Conservation (phyloP, 108 stramenopile species). For the Conticribra weissflogii region DNA sequence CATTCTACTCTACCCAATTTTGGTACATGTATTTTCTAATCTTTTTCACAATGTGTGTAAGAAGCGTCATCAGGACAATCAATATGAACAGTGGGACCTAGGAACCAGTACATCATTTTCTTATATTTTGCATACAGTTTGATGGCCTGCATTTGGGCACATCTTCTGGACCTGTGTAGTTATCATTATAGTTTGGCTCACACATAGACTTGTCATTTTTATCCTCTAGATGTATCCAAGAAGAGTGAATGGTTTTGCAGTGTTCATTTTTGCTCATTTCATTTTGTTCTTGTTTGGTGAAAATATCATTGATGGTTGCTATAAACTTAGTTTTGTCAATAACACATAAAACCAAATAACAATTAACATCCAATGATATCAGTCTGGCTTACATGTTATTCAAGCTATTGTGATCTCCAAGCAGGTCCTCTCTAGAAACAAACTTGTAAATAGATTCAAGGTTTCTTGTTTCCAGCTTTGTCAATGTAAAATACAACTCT, state of each 20-base stretch:
- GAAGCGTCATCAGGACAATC: background rate
- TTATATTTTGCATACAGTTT: conserved; percentile 3
- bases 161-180: background rate
- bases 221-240: background rate
- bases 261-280: background rate
- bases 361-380: background rate
- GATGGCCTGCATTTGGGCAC: conserved; percentile 1
- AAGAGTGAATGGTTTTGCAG: too few species aligned
- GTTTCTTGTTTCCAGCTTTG: background rate
- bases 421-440: background rate
- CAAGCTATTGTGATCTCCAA: background rate
- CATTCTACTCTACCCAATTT: conserved; percentile 13
- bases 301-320: background rate
- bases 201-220: background rate
- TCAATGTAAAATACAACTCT: background rate
- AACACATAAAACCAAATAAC: background rate
- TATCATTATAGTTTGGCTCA: background rate
- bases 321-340: background rate
- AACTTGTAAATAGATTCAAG: background rate
- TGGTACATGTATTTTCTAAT: background rate
- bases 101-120: background rate
- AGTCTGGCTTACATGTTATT: background rate
- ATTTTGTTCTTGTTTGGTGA: background rate
- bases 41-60: background rate
- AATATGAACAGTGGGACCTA: conserved; percentile 1